A percentile compares a stretch with the other conserved stretches of the same genome.
Conservation (phyloP, 495 filamentous ascomycete genomes). For the Podospora bellae-mahoneyi region DNA sequence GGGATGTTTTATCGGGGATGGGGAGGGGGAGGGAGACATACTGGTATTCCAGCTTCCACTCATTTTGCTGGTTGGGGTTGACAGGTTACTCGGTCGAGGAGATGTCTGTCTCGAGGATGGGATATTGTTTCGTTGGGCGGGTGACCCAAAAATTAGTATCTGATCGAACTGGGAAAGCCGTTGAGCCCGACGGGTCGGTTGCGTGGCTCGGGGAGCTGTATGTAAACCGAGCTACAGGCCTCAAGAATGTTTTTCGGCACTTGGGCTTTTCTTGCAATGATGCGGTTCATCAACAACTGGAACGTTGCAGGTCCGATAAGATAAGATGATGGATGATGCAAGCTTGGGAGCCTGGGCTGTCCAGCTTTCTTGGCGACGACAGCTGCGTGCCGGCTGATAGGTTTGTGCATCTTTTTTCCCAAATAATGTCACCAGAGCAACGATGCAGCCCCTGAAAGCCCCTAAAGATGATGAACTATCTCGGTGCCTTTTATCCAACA, state of each 20-base stretch:
- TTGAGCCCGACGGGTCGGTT: neutral
- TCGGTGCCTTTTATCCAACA: neutral
- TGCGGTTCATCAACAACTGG: constrained; percentile 5
- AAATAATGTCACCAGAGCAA: constrained; percentile 11
- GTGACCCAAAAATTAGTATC: neutral
- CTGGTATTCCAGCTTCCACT: constrained; percentile 60
- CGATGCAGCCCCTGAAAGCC: constrained; percentile 5
- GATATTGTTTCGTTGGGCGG: neutral
- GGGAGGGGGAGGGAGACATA: constrained; percentile 28
- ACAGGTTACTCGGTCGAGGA: neutral
- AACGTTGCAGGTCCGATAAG: constrained; percentile 8
- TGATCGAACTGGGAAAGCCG: neutral
- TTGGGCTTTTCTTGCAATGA: constrained; percentile 2
- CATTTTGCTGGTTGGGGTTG: constrained; percentile 37
- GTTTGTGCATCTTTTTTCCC: neutral
- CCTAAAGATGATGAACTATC: neutral
- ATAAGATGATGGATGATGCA: constrained; percentile 6
- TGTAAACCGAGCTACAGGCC: neutral
- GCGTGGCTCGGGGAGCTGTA: neutral
- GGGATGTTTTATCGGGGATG: constrained; percentile 17
- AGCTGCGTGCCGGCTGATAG: neutral
- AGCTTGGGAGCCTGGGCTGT: neutral
- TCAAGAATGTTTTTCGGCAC: neutral
- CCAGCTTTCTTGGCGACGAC: neutral
- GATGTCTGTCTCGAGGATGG: neutral